Percentiles rank a stretch among this genome's conserved stretches.
These are phyloP conservation scores for Candida labiduridarum DNA, from an alignment of 1,139 yeast species.

Conservation along the genomic window DNA sequence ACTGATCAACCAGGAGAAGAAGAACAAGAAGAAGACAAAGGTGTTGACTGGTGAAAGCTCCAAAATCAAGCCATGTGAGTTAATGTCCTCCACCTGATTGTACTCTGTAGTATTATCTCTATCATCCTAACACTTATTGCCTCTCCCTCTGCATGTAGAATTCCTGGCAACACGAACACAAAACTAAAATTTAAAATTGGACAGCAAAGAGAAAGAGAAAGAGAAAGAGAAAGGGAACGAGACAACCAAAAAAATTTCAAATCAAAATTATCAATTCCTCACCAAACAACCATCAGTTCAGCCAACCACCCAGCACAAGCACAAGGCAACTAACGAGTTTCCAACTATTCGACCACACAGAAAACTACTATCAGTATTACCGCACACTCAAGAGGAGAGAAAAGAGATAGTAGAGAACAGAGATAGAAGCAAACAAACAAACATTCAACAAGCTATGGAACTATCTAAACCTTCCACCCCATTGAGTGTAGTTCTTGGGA, in stretches of 20 bases:
- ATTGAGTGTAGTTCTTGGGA: constrained; percentile 3
- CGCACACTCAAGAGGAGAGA: not conserved
- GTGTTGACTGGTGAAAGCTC: too few species aligned
- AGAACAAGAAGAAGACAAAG: too few species aligned
- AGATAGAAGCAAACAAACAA: not conserved
- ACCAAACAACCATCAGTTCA: not conserved
- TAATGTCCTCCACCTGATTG: too few species aligned
- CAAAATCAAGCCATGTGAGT: too few species aligned
- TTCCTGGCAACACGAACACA: not conserved
- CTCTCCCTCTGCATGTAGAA: not conserved
- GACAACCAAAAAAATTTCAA: not conserved
- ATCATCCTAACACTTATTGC: too few species aligned
- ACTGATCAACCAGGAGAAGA: too few species aligned
- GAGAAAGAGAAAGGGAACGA: not conserved
- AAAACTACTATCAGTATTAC: not conserved
- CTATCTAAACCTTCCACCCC: constrained; percentile 6
- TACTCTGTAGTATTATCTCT: too few species aligned
- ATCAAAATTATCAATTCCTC: not conserved
- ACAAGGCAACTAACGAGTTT: not conserved
- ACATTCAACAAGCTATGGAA: not conserved
- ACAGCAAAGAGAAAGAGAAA: not conserved
- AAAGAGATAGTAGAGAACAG: not conserved
- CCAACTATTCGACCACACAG: not conserved
- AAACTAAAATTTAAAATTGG: not conserved
- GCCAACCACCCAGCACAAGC: not conserved